A percentile compares a stretch with the other conserved stretches of the same genome.
These are phyloP conservation scores for Tricholoma sp. DNA, from an alignment of 768 basidiomycete genomes.

Conservation along the genomic window DNA sequence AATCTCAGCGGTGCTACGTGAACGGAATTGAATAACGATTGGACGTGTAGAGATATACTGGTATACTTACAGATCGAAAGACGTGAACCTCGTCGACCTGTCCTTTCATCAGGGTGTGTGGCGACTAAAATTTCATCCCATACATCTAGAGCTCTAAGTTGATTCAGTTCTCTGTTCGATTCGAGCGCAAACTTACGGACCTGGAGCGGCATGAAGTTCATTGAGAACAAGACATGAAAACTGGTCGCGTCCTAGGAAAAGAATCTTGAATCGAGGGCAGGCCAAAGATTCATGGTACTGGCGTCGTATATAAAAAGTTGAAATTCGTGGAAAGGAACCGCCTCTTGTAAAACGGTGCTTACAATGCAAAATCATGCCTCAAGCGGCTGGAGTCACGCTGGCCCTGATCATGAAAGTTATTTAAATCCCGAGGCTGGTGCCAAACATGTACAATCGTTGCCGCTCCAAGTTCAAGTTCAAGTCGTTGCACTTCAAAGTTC, in stretches of 20 bases:
- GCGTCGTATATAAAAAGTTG: background rate
- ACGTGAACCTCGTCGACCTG: slow-evolving; percentile 56
- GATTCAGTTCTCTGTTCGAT: background rate
- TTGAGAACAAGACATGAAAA: slow-evolving; percentile 77
- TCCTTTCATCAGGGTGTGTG: slow-evolving; percentile 63
- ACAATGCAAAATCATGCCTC: background rate
- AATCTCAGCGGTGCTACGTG: slow-evolving; percentile 63
- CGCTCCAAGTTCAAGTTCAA: no score
- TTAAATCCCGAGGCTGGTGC: background rate
- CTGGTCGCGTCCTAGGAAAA: slow-evolving; percentile 86
- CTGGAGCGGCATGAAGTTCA: slow-evolving; percentile 55
- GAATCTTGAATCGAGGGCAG: slow-evolving; percentile 52
- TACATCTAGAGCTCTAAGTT: slow-evolving; percentile 49
- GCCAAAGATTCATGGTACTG: background rate
- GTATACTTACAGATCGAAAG: slow-evolving; percentile 50
- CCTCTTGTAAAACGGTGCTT: background rate
- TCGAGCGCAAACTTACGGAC: slow-evolving; percentile 28
- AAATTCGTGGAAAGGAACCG: background rate
- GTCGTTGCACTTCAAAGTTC: no score
- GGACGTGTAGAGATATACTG: background rate
- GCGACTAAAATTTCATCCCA: slow-evolving; percentile 67
- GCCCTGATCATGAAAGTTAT: no score
- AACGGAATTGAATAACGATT: slow-evolving; percentile 2
- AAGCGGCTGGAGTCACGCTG: background rate
- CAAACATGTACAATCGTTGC: background rate